Evolutionary conservation across 2,329 filamentous ascomycete species (phyloP).

Genomic region (Trichoderma sp.): DNA sequence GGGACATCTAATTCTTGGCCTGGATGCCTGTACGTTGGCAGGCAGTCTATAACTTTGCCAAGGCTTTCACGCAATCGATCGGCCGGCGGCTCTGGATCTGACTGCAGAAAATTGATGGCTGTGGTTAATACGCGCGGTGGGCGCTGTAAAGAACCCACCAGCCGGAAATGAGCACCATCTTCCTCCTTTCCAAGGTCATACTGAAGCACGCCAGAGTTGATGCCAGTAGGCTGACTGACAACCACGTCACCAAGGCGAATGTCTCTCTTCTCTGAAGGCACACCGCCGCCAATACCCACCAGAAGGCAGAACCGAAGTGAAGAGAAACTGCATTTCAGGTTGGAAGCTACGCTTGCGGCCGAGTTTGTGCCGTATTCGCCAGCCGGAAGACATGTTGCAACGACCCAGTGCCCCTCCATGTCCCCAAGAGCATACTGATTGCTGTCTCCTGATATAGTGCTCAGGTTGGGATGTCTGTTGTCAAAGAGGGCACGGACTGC

Average conservation of each 20-base stretch:
- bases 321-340: background rate
- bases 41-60: background rate
- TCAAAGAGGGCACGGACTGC: background rate
- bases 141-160: background rate
- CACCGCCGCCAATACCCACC: constrained; percentile 5
- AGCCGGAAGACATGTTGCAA: background rate
- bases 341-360: background rate
- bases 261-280: background rate
- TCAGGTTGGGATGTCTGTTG: background rate
- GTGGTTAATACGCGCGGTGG: background rate
- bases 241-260: constrained; percentile 17
- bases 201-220: background rate
- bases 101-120: background rate
- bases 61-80: background rate
- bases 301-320: background rate
- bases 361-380: background rate
- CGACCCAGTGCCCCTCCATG: background rate
- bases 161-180: background rate
- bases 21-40: background rate
- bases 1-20: background rate
- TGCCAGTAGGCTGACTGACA: background rate
- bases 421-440: background rate
- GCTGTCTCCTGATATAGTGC: background rate
- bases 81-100: background rate
- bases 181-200: background rate